A percentile compares a stretch with the other conserved stretches of the same genome.
Conservation (phyloP, 495 filamentous ascomycete genomes). For the Penicillium lividum region DNA sequence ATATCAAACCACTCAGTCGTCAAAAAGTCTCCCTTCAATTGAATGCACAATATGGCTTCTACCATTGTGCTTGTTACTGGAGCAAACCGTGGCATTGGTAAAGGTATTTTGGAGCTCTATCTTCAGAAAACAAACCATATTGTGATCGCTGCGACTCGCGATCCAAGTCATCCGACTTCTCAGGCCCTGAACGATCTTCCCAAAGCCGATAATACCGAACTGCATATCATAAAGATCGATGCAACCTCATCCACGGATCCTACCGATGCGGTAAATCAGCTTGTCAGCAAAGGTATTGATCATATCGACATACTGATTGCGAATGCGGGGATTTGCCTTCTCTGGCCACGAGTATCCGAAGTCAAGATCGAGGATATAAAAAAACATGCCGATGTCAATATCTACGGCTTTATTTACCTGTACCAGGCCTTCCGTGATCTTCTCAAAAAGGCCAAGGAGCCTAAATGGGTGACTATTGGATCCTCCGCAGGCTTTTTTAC, state of each 20-base stretch:
- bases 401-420: slow-evolving; percentile 34
- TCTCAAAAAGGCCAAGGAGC: slow-evolving; percentile 19
- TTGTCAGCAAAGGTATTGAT: slow-evolving; percentile 29
- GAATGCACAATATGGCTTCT: slow-evolving; percentile 3
- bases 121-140: slow-evolving; percentile 31
- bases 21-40: background rate
- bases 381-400: slow-evolving; percentile 42
- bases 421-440: slow-evolving; percentile 42
- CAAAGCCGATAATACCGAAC: slow-evolving; percentile 29
- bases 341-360: slow-evolving; percentile 22
- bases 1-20: background rate
- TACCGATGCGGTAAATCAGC: slow-evolving; percentile 25
- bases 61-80: slow-evolving; percentile 21
- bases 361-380: slow-evolving; percentile 31
- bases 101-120: slow-evolving; percentile 5
- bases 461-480: slow-evolving; percentile 9
- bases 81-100: slow-evolving; percentile 52
- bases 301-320: slow-evolving; percentile 51
- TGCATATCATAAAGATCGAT: slow-evolving; percentile 47
- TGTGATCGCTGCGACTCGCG: slow-evolving; percentile 49
- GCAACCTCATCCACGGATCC: slow-evolving; percentile 27
- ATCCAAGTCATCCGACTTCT: slow-evolving; percentile 24
- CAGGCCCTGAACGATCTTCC: slow-evolving; percentile 20
- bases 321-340: slow-evolving; percentile 46
- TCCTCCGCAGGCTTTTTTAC: background rate